Evolutionary conservation across 805 yeast genomes (phyloP), one percentile per base, ranked within the genome.

Genomic region (Monosporozyma yasuniensis): DNA sequence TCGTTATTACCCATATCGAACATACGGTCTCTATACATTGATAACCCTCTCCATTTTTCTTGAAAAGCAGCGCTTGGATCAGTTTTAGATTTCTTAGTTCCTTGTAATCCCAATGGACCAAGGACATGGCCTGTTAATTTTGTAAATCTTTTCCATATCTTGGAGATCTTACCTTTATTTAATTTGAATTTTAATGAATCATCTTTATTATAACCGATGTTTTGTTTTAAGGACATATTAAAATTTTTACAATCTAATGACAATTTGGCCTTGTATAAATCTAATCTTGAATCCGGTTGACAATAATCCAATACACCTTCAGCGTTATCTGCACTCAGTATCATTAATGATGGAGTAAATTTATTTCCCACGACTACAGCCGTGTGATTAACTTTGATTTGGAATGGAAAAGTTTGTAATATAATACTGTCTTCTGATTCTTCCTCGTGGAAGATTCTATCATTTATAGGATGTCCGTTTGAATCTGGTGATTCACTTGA

Each of bases 351-450:
- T 1, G 93, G 83, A 0, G 96, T 88, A 14, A 79, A 75, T 52
- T 75, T 73, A 64, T 90, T 91, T 8, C 99, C 99, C 19, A 88
- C 59, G 1, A 87, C 84, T 25, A 87, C 46, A 0, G 96, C 83
- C 1, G 91, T 88, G 50, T 78, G 83, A 43, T 72, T 76, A 11
- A 87, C 70, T 7, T 70, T 66, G 2, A 87, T 46, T 12, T 78
- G 76, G 2, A 91, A 56, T 0, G 99, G 99, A 10, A 87, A 67
- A 11, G 74, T 49, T 9, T 60, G 59, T 30, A 73, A 52, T 9
- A 69, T 27, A 10, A 34, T 21, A 30, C 47, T 44, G 16, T 37
- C 43, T 10, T 47, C 42, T 2, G 46, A 43, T 46, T 54, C 43
- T 42, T 54, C 41, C 44, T 53, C 46, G 39, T 52, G 50, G 16